A percentile compares a stretch with the other conserved stretches of the same genome.
Evolutionary conservation across 2,329 filamentous ascomycete species (phyloP).

Genomic region (Tothia fuscella): DNA sequence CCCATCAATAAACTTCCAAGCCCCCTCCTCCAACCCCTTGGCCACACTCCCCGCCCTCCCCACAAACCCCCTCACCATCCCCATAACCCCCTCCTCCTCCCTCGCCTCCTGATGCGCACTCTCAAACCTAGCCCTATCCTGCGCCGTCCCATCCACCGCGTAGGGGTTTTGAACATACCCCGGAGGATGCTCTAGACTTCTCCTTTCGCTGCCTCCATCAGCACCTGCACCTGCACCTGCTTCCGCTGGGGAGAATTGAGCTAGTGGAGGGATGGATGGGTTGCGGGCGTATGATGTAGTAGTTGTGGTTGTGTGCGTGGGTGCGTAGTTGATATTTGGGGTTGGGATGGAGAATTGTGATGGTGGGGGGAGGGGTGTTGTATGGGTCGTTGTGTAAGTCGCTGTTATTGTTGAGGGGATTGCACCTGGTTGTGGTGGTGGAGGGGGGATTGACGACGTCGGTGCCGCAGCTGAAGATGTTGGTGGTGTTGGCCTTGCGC

Average conservation of each 20-base stretch:
- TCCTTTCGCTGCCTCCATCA: conserved; percentile 10
- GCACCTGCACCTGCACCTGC: conserved; percentile 16
- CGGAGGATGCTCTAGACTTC: conserved; percentile 30
- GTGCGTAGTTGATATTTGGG: conserved; percentile 24
- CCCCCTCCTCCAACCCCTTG: conserved; percentile 9
- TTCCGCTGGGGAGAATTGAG: conserved; percentile 14
- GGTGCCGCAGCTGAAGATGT: conserved; percentile 11
- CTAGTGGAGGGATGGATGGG: conserved; percentile 13
- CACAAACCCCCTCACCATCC: conserved; percentile 10
- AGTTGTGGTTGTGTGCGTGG: conserved; percentile 26
- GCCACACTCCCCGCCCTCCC: conserved; percentile 22
- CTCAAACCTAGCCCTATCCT: conserved; percentile 23
- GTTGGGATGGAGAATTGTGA: conserved; percentile 29
- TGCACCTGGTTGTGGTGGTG: conserved; percentile 31
- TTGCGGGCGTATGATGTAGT: too few relatives aligned
- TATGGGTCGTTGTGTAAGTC: conserved; percentile 23
- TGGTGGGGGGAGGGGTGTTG: conserved; percentile 19
- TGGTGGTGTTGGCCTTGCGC: conserved; percentile 15
- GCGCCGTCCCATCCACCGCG: conserved; percentile 27
- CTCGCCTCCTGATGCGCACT: conserved; percentile 18
- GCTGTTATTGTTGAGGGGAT: conserved; percentile 18
- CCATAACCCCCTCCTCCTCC: conserved; percentile 20
- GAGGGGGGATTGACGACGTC: conserved; percentile 17
- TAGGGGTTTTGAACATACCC: conserved; percentile 37
- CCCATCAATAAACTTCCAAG: conserved; percentile 10